These are phyloP conservation scores for Coemansia reversa DNA, from an alignment of 192 early-diverging fungal genomes.

Conservation along the genomic window DNA sequence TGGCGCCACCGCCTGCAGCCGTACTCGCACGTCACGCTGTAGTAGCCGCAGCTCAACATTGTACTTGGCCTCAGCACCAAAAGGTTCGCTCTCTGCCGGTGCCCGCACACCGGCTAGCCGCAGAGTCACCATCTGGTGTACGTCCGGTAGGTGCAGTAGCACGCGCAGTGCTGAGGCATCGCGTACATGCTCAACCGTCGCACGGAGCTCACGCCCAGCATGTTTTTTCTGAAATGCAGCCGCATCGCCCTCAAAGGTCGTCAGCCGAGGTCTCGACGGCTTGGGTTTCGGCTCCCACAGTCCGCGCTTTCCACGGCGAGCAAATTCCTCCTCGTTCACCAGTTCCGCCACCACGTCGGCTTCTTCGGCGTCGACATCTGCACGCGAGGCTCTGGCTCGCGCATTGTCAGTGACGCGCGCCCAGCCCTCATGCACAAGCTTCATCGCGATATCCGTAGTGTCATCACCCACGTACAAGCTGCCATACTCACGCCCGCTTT, in stretches of 20 bases:
- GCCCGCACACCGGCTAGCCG: slow-evolving; percentile 81
- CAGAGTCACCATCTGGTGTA: slow-evolving; percentile 74
- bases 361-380: slow-evolving; percentile 40
- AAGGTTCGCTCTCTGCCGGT: slow-evolving; percentile 85
- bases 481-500: slow-evolving; percentile 65
- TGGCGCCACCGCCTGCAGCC: slow-evolving; percentile 71
- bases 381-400: slow-evolving; percentile 37
- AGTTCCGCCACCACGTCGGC: slow-evolving; percentile 47
- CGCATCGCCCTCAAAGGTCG: slow-evolving; percentile 64
- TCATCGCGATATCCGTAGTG: slow-evolving; percentile 67
- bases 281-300: slow-evolving; percentile 68
- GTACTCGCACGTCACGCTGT: slow-evolving; percentile 86
- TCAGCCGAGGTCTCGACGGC: slow-evolving; percentile 39
- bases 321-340: slow-evolving; percentile 68
- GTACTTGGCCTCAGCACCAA: slow-evolving; percentile 88
- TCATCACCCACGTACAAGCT: slow-evolving; percentile 52
- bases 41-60: slow-evolving; percentile 89
- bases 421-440: slow-evolving; percentile 82
- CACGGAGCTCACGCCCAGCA: slow-evolving; percentile 79
- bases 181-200: slow-evolving; percentile 93
- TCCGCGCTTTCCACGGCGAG: slow-evolving; percentile 68
- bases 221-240: slow-evolving; percentile 72
- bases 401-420: slow-evolving; percentile 71
- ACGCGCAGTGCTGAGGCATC: slow-evolving; percentile 85
- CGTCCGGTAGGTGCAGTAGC: slow-evolving; percentile 64